Evolutionary conservation across 345 rosid genomes (phyloP).

Genomic region (Eucalyptus dawsonii): DNA sequence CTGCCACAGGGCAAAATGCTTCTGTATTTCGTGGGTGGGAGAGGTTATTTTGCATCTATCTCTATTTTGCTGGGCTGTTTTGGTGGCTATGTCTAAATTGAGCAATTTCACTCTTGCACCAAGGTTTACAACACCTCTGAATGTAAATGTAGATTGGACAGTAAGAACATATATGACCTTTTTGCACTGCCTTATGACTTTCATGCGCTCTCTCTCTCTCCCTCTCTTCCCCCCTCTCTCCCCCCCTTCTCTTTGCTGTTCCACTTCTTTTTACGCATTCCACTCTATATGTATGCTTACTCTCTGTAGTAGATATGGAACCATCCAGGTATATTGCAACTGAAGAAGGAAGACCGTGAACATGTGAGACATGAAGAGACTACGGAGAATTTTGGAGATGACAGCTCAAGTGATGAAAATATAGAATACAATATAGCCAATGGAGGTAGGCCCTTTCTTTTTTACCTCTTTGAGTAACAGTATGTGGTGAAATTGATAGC

Average conservation of each 20-base stretch:
- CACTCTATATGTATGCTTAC: not conserved
- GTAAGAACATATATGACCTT: not conserved
- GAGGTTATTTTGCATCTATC: not conserved
- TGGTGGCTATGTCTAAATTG: not conserved
- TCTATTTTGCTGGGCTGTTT: not conserved
- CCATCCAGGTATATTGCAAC: constrained; percentile 96
- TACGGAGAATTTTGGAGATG: constrained; percentile 68
- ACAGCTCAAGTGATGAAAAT: constrained; percentile 94
- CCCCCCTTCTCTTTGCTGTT: not conserved
- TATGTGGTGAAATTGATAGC: not conserved
- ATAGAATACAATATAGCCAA: constrained; percentile 49
- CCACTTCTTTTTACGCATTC: not conserved
- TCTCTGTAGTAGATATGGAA: constrained; percentile 74
- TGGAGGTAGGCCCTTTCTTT: constrained; percentile 47
- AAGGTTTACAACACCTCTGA: not conserved
- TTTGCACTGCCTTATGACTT: not conserved
- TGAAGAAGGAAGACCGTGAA: constrained; percentile 77
- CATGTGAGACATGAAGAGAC: constrained; percentile 50
- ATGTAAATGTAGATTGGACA: not conserved
- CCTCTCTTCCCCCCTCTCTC: too few relatives aligned
- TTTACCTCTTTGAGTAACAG: not conserved
- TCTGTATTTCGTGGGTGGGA: not conserved
- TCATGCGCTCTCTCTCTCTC: not conserved
- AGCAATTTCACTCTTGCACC: not conserved
- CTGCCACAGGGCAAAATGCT: not conserved